Base-by-base conservation (phyloP, 2,329 filamentous ascomycete genomes). In the Magnaporthiopsis poae region DNA sequence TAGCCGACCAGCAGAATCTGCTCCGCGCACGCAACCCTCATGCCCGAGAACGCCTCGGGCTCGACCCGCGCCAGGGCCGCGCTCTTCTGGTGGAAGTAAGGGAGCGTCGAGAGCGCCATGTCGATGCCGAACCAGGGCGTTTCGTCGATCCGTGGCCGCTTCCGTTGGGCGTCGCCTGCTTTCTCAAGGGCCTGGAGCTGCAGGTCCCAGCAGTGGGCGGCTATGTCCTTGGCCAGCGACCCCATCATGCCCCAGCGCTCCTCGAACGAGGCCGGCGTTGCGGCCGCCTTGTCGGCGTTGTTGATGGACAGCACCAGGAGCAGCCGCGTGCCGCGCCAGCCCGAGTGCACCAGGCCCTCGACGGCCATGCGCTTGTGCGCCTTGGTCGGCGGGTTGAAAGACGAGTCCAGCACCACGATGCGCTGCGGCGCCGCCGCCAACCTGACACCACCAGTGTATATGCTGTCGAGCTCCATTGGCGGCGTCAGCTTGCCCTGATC, bases 11-110 rank as follows among this genome's bases (percentile, higher is more conserved):
- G 82, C 72, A 90, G 90, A 4, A 90, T 78, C 71, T 92, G 89
- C 65, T 82, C 78, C 9, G 75, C 72, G 12, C 72, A 12, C 39
- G 56, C 36, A 9, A 11, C 13, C 25, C 27, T 31, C 27, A 33
- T 18, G 21, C n/a, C 13, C 18, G 66, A 36, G 56, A 79, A 78
- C n/a, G 59, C 60, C 7, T 35, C 27, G 15, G 18, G n/a, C 0
- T 78, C 77, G 0, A 75, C 75, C 11, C 74, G 72, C 0, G 80
- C 77, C 35, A 93, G 86, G 1, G 85, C 86, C 15, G 72, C 70
- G 9, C 86, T 85, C 77, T 94, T 94, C 72, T 88, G 87, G 67
- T 86, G 85, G 71, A 94, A 95, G 73, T 88, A 92, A 0, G 90
- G 88, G 71, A 84, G 81, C 52, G 84, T 89, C 0, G 89, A 91